These are phyloP conservation scores for Podosphaera leucotricha DNA, from an alignment of 2,329 filamentous ascomycete species.

Conservation along the genomic window DNA sequence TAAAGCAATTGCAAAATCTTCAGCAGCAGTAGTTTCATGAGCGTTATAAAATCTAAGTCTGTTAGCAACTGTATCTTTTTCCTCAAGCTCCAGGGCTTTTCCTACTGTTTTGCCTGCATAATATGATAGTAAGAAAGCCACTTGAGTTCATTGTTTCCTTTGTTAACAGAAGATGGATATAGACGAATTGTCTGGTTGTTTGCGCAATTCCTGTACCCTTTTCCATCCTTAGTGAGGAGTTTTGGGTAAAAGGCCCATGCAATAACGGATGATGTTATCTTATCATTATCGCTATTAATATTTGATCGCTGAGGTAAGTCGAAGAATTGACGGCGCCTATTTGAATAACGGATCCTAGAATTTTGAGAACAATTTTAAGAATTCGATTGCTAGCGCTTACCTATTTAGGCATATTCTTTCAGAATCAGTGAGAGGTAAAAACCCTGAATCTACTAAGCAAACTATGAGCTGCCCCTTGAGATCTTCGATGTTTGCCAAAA, in stretches of 20 bases:
- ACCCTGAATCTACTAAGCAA: conserved; percentile 64
- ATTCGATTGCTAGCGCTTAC: conserved; percentile 16
- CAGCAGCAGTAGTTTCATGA: conserved; percentile 61
- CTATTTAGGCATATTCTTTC: conserved; percentile 48
- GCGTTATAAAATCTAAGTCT: conserved; percentile 53
- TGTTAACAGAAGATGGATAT: conserved; percentile 77
- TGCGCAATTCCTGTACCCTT: conserved; percentile 71
- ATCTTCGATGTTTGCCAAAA: conserved; percentile 78
- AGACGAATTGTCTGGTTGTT: conserved; percentile 83
- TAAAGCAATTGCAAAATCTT: conserved; percentile 62
- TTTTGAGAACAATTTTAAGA: conserved; percentile 2
- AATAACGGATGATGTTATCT: conserved; percentile 58
- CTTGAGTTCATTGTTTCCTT: conserved; percentile 38
- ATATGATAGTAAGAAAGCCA: conserved; percentile 95
- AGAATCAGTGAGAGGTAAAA: conserved; percentile 49
- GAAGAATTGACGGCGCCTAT: conserved; percentile 49
- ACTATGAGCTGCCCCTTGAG: conserved; percentile 78
- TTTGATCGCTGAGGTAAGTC: conserved; percentile 56
- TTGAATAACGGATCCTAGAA: conserved; percentile 32
- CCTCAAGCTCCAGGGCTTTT: conserved; percentile 5
- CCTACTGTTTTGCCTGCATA: conserved; percentile 69
- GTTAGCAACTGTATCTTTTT: conserved; percentile 7
- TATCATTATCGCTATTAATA: conserved; percentile 55
- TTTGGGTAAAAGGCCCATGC: conserved; percentile 95
- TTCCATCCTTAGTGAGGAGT: conserved; percentile 59